Evolutionary conservation across 768 basidiomycete species (phyloP), one percentile per base, ranked within the genome.

Genomic region (Amanita inopinata): DNA sequence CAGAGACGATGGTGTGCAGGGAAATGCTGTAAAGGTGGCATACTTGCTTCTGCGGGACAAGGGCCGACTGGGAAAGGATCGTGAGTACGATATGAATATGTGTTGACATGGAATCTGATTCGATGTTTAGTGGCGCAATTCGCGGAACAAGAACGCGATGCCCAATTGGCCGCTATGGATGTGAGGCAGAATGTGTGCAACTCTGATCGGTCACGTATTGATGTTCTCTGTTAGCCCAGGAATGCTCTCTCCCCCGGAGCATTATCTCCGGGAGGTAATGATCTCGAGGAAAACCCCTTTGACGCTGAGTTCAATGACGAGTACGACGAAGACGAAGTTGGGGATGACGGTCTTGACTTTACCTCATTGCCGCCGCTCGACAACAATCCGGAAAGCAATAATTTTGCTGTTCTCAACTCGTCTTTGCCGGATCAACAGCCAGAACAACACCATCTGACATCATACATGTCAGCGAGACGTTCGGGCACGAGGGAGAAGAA

Each of bases 1-100:
- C 46, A 65, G 79, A 51, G 83, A 92, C 40, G 90, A 93, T 49
- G 91, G 87, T 0, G 70, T 77, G 31, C 80, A 83, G 47, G 88
- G 92, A 28, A 96, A 97, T 57, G 82, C 89, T 41, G 83, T 98
- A 57, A 93, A 96, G 62, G 92, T 99, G 5, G 92, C 94, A 0
- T 99, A 98, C 61, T 80, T 92, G 76, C 69, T 99, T 3, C 68
- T 96, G 33, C 70, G 90, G 44, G 94, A 99, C 56, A 92, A 92
- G 65, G 70, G 80, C 51, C 67, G 91, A 28, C 71, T 85, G 40
- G 80, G 90, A 4, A 76, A 83, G 59, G 89, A 91, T 57, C 64
- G 92, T 94, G 53, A 71, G 90, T 71, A 9, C 12, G 3, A n/a
- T 38, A 27, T 14, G 15, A 10, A 37, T 5, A 25, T 4, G 43